Conservation (phyloP, 768 basidiomycete genomes). For the Dioszegia hungarica region DNA sequence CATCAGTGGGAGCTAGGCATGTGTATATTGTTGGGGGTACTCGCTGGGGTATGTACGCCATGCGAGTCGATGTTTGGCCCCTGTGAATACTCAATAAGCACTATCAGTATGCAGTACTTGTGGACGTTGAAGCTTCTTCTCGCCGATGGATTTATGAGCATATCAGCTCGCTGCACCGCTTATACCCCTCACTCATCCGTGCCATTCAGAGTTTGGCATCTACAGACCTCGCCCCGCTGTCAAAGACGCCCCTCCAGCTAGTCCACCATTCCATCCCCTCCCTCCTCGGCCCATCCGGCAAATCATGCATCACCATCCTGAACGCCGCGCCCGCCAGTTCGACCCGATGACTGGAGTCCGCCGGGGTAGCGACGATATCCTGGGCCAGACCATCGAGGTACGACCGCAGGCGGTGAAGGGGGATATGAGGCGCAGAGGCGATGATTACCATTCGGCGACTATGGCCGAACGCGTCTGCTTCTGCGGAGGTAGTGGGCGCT, state of each 20-base stretch:
- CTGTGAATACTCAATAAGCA: no score
- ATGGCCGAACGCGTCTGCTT: neutral
- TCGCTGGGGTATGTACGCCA: no score
- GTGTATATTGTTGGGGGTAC: no score
- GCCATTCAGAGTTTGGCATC: no score
- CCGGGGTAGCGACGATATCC: neutral
- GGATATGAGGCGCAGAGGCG: conserved; percentile 6
- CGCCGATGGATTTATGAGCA: no score
- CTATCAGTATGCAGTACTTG: no score
- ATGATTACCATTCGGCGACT: conserved; percentile 1
- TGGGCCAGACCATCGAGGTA: conserved; percentile 18
- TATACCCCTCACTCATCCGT: no score
- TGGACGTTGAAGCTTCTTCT: no score
- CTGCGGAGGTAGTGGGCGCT: neutral
- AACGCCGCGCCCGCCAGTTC: conserved; percentile 13
- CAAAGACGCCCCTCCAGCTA: neutral
- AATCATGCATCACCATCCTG: conserved; percentile 21
- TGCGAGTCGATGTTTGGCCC: no score
- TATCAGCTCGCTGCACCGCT: no score
- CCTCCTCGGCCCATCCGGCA: conserved; percentile 18
- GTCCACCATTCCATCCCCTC: conserved; percentile 31
- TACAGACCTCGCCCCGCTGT: no score
- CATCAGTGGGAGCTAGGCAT: no score
- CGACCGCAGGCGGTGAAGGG: neutral
- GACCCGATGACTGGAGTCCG: conserved; percentile 7